Evolutionary conservation across 169 alveolate species (phyloP).

Genomic region (Cyclospora cayetanensis): DNA sequence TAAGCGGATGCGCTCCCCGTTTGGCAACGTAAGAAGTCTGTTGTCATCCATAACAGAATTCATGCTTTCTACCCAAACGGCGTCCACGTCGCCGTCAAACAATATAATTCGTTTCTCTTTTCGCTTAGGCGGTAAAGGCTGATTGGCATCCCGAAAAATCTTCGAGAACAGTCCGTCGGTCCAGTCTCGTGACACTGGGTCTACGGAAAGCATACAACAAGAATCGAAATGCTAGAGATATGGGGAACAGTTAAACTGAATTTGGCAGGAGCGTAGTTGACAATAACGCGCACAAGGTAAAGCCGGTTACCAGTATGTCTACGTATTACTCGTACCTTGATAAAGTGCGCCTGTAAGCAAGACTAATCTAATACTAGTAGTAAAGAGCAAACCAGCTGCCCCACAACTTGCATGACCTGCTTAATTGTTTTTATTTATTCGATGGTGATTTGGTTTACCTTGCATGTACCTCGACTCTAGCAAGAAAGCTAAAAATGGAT

Average conservation of each 20-base stretch:
- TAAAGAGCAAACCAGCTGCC: too few species aligned
- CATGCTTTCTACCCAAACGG: conserved; percentile 98
- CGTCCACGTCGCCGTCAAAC: conserved; percentile 98
- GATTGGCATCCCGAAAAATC: conserved; percentile 94
- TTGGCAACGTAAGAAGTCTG: conserved; percentile 94
- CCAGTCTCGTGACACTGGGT: conserved; percentile 97
- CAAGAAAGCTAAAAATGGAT: background rate
- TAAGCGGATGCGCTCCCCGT: conserved; percentile 96
- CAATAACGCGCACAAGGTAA: too few species aligned
- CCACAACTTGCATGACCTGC: too few species aligned
- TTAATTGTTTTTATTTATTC: too few species aligned
- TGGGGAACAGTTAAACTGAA: too few species aligned
- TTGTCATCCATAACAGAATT: conserved; percentile 98
- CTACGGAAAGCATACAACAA: conserved; percentile 88
- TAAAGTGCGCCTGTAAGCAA: too few species aligned
- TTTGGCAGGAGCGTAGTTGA: too few species aligned
- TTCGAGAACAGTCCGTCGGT: conserved; percentile 96
- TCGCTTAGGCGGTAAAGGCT: conserved; percentile 89
- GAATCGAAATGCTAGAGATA: too few species aligned
- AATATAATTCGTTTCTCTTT: conserved; percentile 91
- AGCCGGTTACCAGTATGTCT: too few species aligned
- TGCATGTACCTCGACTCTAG: background rate
- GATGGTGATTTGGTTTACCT: too few species aligned
- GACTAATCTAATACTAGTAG: too few species aligned
- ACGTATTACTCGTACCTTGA: too few species aligned